Base-by-base conservation (phyloP, 805 yeast species). In the Kurtzmaniella fragi region DNA sequence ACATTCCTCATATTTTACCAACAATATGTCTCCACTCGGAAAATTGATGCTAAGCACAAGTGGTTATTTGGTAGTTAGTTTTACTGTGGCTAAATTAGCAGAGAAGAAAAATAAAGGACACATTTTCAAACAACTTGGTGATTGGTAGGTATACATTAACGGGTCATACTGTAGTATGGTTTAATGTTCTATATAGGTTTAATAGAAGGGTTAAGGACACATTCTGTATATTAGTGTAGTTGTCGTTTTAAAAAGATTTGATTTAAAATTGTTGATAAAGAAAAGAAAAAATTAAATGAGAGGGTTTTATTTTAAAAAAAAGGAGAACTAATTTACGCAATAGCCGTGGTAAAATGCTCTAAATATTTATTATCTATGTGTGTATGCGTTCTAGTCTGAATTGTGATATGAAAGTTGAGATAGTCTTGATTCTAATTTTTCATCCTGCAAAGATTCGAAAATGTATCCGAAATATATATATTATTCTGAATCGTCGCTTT, bases 81-180 rank as follows among this genome's bases (percentile, higher is more conserved):
- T 57, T 28, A 55, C 54, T 39, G 52, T 61, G 16, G 65, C 65
- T 14, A 46, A 50, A 13, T 37, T 57, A 42, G 65, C 62, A n/a
- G 62, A 60, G 42, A 53, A 48, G 36, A 56, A 50, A 39, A 47
- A 60, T 38, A 50, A 52, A 28, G 52, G 55, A 31, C 52, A 60
- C 41, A 42, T 60, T 9, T 61, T 61, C 52, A 59, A 47, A 45
- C 65, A 61, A 45, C 43, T 61, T 32, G 66, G 65, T 35, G 48
- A 49, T 39, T 42, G 40, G 40, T 40, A 38, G 32, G 15, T 23
- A 25, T 33, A 13, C 28, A 34, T 17, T 23, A 7, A 16, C 8
- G 25, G 25, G 23, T 33, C 11, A 34, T 27, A 28, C 27, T 13
- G n/a, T 33, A 10, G 20, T 17, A n/a, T 16, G 28, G n/a, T n/a